Percentiles rank a stretch among this genome's conserved stretches.
Conservation (phyloP, 192 early-diverging fungal genomes). For the Mortierella claussenii region DNA sequence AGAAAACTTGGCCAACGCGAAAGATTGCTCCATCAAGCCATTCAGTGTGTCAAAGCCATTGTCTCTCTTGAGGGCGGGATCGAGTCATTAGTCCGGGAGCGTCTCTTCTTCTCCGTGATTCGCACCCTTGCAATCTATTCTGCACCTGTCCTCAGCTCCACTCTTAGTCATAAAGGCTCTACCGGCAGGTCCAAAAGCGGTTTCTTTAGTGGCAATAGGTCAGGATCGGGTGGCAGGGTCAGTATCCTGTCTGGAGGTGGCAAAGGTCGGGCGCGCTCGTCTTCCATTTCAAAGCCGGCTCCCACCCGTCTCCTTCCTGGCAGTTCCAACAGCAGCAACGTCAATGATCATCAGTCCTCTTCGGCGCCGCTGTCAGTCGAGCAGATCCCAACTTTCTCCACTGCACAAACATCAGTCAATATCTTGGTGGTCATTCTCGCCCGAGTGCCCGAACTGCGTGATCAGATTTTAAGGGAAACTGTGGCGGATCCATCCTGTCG, state of each 20-base stretch:
- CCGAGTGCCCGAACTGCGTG: slow-evolving; percentile 26
- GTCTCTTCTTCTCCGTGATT: slow-evolving; percentile 27
- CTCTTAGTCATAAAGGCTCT: background rate
- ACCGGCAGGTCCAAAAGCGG: slow-evolving; percentile 8
- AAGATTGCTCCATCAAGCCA: slow-evolving; percentile 29
- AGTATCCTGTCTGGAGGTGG: background rate
- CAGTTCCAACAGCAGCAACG: background rate
- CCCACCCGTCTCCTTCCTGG: background rate
- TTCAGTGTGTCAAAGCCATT: slow-evolving; percentile 44
- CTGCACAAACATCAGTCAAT: slow-evolving; percentile 23
- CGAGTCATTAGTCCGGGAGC: slow-evolving; percentile 15
- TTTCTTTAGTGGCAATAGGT: slow-evolving; percentile 10
- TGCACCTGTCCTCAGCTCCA: slow-evolving; percentile 13
- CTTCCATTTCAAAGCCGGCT: slow-evolving; percentile 41
- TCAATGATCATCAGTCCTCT: background rate
- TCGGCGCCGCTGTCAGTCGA: slow-evolving; percentile 14
- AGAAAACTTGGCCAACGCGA: slow-evolving; percentile 44
- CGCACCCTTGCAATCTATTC: slow-evolving; percentile 33
- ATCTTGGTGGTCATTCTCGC: slow-evolving; percentile 23
- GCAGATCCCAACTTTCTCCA: slow-evolving; percentile 40
- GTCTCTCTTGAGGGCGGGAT: slow-evolving; percentile 36
- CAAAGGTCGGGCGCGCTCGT: slow-evolving; percentile 21
- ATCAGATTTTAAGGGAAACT: slow-evolving; percentile 24
- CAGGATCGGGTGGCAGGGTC: background rate
- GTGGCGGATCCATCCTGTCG: slow-evolving; percentile 11